Evolutionary conservation across 1,139 yeast genomes (phyloP), one percentile per base, ranked within the genome.

Genomic region (Entelexis sorbosivorans): DNA sequence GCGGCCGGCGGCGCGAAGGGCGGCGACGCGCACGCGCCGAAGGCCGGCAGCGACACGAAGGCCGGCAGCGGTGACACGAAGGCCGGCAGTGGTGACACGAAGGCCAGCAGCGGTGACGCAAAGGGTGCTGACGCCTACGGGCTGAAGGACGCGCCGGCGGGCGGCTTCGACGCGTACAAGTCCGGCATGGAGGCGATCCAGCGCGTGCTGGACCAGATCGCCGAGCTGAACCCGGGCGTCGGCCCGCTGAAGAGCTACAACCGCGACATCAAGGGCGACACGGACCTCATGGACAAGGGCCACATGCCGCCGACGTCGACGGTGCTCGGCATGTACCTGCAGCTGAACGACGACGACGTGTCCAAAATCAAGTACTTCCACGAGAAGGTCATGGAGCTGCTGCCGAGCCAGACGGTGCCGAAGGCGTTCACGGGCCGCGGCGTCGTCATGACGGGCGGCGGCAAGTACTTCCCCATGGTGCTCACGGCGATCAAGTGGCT

Each of bases 371-470:
- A 68, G 39, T 60, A 63, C 17, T 73, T 81, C 14, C 95, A 86
- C 65, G 59, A 63, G 11, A 63, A 66, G 39, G 81, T 78, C 36
- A 76, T 81, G 31, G 69, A 70, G 1, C 66, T 69, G 28, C 64
- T 82, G 28, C 82, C 83, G 2, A 64, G 69, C 0, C 56, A 61
- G 3, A 64, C 67, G 22, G 82, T 87, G 0, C 47, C 53, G 19
- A 59, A 60, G 6, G 45, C 62, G n/a, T 65, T 63, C 53, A 45
- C 56, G 11, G 89, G 89, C 0, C 73, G 78, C 54, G 95, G 95
- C 29, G 78, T 85, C 38, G 95, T 85, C 1, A 81, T 78, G 61
- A 89, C 83, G 35, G 91, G 91, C 19, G 94, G 94, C 42, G 91
- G 89, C 2, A 75, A 74, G 58, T 83, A 80, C 69, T 81, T 83